Base-by-base conservation (phyloP, 352 stramenopile genomes). In the Phytophthora palmivora region DNA sequence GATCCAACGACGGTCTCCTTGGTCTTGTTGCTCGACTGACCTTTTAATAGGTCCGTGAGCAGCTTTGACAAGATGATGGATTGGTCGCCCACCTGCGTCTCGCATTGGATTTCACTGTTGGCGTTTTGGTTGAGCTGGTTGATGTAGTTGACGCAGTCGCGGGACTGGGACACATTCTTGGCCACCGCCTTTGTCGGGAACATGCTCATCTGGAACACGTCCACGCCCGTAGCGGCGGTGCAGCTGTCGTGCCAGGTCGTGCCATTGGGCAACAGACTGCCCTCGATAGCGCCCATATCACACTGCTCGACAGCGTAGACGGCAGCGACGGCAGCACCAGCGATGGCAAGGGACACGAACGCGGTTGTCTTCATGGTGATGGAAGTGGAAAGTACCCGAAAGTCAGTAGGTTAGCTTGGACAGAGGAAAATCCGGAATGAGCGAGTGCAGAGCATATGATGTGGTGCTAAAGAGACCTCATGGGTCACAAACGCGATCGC, bases 101-200 rank as follows among this genome's bases (percentile, higher is more conserved):
- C 70, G 52, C 82, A 91, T 39, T 82, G 69, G 49, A 87, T 88
- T 18, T 71, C 48, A 36, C 48, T 26, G 68, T 91, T 91, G 56
- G 82, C 82, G 42, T 73, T 32, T 49, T 85, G 49, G 64, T 79
- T 88, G 43, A 91, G 70, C 62, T 91, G 82, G 70, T 91, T 91
- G 58, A 88, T 34, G 57, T 80, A 89, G 37, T 87, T 79, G 21
- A 84, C 80, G 66, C 82, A 91, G 50, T 74, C 78, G 37, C 70
- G 73, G 28, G 73, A 78, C 56, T 74, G 70, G 26, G 72, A 71
- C 32, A 91, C 59, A 32, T 54, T 69, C 43, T 82, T 38, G 9
- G 74, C 76, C 63, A 88, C 70, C 6, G 65, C 54, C 34, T 72
- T 60, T 8, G 74, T 88, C 6, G 82, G 79, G 46, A 87, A 80